phyloP scores from a whole-genome alignment of 306 rosid genomes.

The Sicyos baderoa region DNA sequence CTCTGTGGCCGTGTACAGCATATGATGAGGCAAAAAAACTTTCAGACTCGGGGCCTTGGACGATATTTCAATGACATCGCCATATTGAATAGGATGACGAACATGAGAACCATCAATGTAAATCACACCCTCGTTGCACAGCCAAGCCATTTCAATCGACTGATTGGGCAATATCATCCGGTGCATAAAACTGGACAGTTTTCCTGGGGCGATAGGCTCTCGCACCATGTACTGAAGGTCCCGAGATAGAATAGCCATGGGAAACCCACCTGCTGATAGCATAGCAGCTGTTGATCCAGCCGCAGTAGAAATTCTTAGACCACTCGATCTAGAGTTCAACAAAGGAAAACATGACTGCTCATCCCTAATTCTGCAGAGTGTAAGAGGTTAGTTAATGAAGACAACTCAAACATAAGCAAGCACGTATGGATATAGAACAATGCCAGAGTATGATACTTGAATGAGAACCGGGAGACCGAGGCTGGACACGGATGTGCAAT shows the following conservation, averaged over 20 bases:
- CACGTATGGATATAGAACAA: not conserved
- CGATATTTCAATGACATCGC: constrained; percentile 60
- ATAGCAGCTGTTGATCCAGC: constrained; percentile 95
- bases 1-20: constrained; percentile 3
- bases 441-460: constrained; percentile 32
- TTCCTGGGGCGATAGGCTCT: constrained; percentile 60
- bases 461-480: constrained; percentile 66
- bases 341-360: constrained; percentile 36
- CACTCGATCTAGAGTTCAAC: constrained; percentile 74
- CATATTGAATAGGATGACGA: constrained; percentile 37
- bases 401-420: not conserved
- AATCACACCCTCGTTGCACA: constrained; percentile 47
- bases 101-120: constrained; percentile 74
- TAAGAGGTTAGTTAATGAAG: not conserved
- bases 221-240: constrained; percentile 89
- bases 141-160: constrained; percentile 45
- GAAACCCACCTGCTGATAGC: constrained; percentile 82
- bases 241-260: constrained; percentile 55
- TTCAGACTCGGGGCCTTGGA: constrained; percentile 61
- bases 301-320: constrained; percentile 77
- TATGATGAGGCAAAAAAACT: constrained; percentile 51
- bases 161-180: constrained; percentile 42
- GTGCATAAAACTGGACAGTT: constrained; percentile 43
- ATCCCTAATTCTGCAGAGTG: constrained; percentile 47
- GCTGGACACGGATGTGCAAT: constrained; percentile 87